Evolutionary conservation across 2,329 filamentous ascomycete genomes (phyloP), one percentile per base, ranked within the genome.

Genomic region (Clonostachys rosea): DNA sequence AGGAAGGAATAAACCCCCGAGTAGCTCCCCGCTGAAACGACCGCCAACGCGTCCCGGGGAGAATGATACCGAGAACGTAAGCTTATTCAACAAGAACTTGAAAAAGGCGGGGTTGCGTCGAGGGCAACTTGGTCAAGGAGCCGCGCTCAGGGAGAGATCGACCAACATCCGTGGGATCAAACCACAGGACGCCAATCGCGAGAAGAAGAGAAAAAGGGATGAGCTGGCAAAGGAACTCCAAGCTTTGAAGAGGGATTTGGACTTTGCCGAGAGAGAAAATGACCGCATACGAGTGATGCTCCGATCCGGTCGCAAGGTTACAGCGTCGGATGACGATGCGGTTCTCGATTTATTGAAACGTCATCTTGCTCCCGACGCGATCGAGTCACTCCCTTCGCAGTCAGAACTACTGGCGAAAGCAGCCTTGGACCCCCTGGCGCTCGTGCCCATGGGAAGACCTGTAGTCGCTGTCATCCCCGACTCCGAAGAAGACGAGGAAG

Each of bases 191-290:
- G 67, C 69, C 0, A 59, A 77, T 20, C 62, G 60, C 1, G 66
- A 71, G 18, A 84, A 81, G 59, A 75, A 73, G 52, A 70, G 70
- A 40, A 57, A 75, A 34, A 74, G 76, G 40, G 75, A 81, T 47
- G 67, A 69, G 6, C 66, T 89, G 2, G 62, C 73, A 5, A 70
- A 70, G 5, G 77, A 89, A 55, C 64, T 87, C 4, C 67, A 71
- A 36, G 66, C 68, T 40, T 62, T 89, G 1, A 74, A 79, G 56
- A 70, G 69, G 18, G 85, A 89, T 51, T 57, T 88, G n/a, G 61
- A 69, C 9, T 57, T 81, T 6, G 73, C 79, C 8, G 73, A 73
- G 44, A 68, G 67, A n/a, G 84, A 84, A 56, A 84, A 83, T 45
- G 73, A 79, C 42, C 73, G 78, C 16, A 63, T 83, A 44, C 67